Evolutionary conservation across 1,284 basidiomycete genomes (phyloP).

Genomic region (Melampsora abietis-canadensis): DNA sequence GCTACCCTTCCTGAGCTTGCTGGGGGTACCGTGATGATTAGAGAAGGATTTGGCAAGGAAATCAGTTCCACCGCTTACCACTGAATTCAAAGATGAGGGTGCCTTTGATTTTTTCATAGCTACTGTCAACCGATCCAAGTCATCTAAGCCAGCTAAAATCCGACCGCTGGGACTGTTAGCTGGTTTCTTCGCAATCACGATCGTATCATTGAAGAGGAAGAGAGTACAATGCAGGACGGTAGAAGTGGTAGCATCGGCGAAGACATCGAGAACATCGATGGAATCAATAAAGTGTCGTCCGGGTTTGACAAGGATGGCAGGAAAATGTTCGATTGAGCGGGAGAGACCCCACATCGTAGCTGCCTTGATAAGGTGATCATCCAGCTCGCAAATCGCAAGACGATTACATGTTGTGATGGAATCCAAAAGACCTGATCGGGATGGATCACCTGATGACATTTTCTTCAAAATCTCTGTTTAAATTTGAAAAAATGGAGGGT

Average conservation of each 20-base stretch:
- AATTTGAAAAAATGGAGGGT: conserved; percentile 58
- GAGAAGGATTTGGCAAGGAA: conserved; percentile 57
- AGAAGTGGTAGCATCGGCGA: conserved; percentile 53
- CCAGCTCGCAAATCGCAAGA: conserved; percentile 87
- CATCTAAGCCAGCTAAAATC: conserved; percentile 75
- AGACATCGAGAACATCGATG: conserved; percentile 85
- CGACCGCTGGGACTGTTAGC: conserved; percentile 69
- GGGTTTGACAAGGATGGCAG: conserved; percentile 76
- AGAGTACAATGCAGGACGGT: conserved; percentile 73
- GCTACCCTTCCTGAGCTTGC: conserved; percentile 65
- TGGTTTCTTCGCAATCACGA: conserved; percentile 85
- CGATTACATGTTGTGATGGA: conserved; percentile 81
- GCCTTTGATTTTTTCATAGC: conserved; percentile 57
- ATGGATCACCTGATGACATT: conserved; percentile 50
- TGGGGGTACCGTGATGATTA: conserved; percentile 50
- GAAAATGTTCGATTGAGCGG: conserved; percentile 83
- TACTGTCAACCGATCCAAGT: conserved; percentile 66
- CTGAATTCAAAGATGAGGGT: conserved; percentile 26
- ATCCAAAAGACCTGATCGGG: conserved; percentile 66
- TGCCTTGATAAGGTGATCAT: conserved; percentile 83
- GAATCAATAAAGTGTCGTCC: conserved; percentile 84
- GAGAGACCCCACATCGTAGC: conserved; percentile 83
- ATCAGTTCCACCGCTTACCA: conserved; percentile 57
- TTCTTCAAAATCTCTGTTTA: conserved; percentile 47
- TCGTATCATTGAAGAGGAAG: conserved; percentile 90